These are phyloP conservation scores for Escovopsis weberi DNA, from an alignment of 2,329 filamentous ascomycete genomes.

Conservation along the genomic window DNA sequence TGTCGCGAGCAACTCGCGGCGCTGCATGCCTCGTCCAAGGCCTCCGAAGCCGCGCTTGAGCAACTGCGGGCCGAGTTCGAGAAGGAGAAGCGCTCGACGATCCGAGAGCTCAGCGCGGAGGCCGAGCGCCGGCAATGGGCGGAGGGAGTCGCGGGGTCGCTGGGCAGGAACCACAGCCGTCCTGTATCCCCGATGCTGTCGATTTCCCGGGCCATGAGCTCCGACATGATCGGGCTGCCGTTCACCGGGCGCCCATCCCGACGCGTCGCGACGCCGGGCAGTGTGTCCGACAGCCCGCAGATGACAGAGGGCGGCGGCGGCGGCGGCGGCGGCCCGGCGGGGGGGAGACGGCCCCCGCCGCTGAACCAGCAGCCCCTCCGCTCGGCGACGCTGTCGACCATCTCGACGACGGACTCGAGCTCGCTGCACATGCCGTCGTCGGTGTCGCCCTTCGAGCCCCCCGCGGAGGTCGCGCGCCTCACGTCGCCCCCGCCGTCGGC, in stretches of 20 bases:
- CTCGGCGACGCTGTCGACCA: constrained; percentile 24
- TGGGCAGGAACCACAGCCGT: constrained; percentile 32
- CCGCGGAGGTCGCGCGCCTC: constrained; percentile 14
- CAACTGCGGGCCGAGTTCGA: constrained; percentile 38
- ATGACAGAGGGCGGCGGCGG: too few species aligned
- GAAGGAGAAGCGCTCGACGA: constrained; percentile 25
- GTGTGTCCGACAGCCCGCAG: constrained; percentile 25
- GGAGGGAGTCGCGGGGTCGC: constrained; percentile 31
- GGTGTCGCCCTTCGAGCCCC: constrained; percentile 32
- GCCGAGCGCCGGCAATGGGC: constrained; percentile 34
- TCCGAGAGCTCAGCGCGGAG: constrained; percentile 21
- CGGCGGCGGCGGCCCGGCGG: constrained; percentile 24
- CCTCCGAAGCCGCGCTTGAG: constrained; percentile 49
- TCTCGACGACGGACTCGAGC: constrained; percentile 8
- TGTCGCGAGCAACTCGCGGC: constrained; percentile 45
- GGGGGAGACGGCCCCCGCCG: constrained; percentile 30
- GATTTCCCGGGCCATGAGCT: constrained; percentile 37
- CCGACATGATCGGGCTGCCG: constrained; percentile 36
- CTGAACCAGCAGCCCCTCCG: constrained; percentile 28
- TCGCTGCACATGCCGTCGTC: constrained; percentile 25
- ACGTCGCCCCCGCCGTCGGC: constrained; percentile 18
- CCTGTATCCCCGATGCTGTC: constrained; percentile 41
- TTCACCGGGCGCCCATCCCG: constrained; percentile 19
- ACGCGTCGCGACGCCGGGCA: constrained; percentile 29
- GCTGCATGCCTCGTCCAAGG: constrained; percentile 49